Evolutionary conservation across 1,284 basidiomycete genomes (phyloP).

Genomic region (Coniferiporia sulphurascens): DNA sequence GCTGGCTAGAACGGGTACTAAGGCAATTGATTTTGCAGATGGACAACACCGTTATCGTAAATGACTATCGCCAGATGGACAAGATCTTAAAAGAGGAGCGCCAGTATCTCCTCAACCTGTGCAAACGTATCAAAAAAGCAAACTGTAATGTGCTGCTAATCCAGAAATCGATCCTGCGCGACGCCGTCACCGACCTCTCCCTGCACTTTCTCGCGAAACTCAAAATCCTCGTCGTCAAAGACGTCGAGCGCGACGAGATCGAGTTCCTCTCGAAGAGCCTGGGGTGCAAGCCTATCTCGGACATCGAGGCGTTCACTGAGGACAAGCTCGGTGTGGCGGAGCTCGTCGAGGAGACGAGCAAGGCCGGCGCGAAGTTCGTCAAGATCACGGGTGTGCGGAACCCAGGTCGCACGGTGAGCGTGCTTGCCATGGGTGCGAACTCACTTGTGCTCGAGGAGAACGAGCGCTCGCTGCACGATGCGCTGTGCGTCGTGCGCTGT

Average conservation of each 20-base stretch:
- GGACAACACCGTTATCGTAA: slow-evolving; percentile 99
- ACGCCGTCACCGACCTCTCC: slow-evolving; percentile 98
- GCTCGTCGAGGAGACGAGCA: slow-evolving; percentile 86
- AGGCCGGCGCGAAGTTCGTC: slow-evolving; percentile 88
- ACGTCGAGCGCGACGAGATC: slow-evolving; percentile 98
- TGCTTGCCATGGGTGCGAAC: slow-evolving; percentile 95
- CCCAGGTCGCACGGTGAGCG: slow-evolving; percentile 90
- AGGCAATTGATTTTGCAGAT: slow-evolving; percentile 55
- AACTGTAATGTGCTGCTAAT: slow-evolving; percentile 99
- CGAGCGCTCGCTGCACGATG: slow-evolving; percentile 96
- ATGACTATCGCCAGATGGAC: slow-evolving; percentile 99
- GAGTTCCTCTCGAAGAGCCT: slow-evolving; percentile 95
- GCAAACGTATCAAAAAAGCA: slow-evolving; percentile 99
- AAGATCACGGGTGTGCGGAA: slow-evolving; percentile 96
- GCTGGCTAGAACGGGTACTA: background rate
- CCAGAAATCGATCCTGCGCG: slow-evolving; percentile 98
- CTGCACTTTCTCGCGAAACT: slow-evolving; percentile 97
- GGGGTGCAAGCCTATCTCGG: slow-evolving; percentile 94
- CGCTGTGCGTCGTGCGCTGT: slow-evolving; percentile 96
- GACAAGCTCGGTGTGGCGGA: slow-evolving; percentile 98
- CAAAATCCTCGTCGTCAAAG: slow-evolving; percentile 96
- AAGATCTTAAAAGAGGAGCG: slow-evolving; percentile 99
- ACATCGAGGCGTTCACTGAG: slow-evolving; percentile 98
- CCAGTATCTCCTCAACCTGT: slow-evolving; percentile 96
- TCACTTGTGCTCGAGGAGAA: slow-evolving; percentile 94